phyloP scores from a whole-genome alignment of 495 filamentous ascomycete genomes.

The Halenospora varia region DNA sequence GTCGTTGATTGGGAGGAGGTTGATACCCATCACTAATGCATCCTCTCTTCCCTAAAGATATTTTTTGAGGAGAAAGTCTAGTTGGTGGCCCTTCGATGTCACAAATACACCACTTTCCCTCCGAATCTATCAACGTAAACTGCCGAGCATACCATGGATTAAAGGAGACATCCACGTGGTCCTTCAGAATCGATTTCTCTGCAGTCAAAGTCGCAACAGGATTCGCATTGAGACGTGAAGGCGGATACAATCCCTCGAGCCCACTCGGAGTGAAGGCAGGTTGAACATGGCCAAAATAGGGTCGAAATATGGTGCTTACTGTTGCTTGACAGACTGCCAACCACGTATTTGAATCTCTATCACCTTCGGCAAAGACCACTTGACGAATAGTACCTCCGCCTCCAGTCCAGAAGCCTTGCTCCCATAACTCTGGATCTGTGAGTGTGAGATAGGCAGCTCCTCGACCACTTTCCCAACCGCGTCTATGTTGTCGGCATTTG shows the following conservation, averaged over 20 bases:
- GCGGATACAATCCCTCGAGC: neutral
- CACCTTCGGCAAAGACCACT: slow-evolving; percentile 57
- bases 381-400: slow-evolving; percentile 58
- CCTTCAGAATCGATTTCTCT: slow-evolving; percentile 48
- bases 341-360: slow-evolving; percentile 47
- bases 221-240: slow-evolving; percentile 58
- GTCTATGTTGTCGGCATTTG: slow-evolving; percentile 35
- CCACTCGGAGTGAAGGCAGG: neutral
- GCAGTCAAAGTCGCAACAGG: slow-evolving; percentile 52
- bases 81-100: slow-evolving; percentile 40
- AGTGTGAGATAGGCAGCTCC: slow-evolving; percentile 35
- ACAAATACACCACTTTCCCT: slow-evolving; percentile 75
- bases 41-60: slow-evolving; percentile 9
- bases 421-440: slow-evolving; percentile 32
- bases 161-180: slow-evolving; percentile 72
- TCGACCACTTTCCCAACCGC: slow-evolving; percentile 41
- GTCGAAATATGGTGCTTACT: slow-evolving; percentile 55
- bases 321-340: slow-evolving; percentile 57
- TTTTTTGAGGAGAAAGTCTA: neutral
- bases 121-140: slow-evolving; percentile 67
- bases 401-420: slow-evolving; percentile 51
- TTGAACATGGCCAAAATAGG: slow-evolving; percentile 31
- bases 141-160: slow-evolving; percentile 63
- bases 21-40: slow-evolving; percentile 22
- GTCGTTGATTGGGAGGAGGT: slow-evolving; percentile 13